Evolutionary conservation across 257 asterid genomes (phyloP).

Genomic region (Paulownia fortunei): DNA sequence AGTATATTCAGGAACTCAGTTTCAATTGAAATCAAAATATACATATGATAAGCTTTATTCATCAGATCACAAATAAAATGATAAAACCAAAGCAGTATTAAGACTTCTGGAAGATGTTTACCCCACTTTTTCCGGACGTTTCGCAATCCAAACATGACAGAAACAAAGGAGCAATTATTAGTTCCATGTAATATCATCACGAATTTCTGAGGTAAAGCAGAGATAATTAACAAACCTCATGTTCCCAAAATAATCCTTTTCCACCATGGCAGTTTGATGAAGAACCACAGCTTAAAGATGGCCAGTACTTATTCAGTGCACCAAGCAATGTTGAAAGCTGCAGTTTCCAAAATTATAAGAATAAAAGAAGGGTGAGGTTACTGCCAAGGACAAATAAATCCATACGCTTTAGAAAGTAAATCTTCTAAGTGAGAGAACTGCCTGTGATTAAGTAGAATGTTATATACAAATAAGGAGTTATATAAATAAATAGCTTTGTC

Average conservation of each 20-base stretch:
- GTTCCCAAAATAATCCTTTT: conserved; percentile 92
- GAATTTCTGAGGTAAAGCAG: conserved; percentile 16
- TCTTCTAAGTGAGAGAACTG: conserved; percentile 5
- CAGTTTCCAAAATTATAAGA: conserved; percentile 21
- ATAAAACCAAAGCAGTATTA: conserved; percentile 27
- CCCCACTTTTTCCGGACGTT: conserved; percentile 73
- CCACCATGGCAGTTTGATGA: conserved; percentile 76
- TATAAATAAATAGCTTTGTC: neutral
- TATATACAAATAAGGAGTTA: neutral
- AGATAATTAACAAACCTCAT: conserved; percentile 65
- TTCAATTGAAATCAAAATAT: conserved; percentile 23
- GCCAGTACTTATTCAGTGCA: conserved; percentile 76
- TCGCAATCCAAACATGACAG: conserved; percentile 54
- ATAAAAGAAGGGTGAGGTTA: neutral
- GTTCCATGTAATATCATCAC: conserved; percentile 38
- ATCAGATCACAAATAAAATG: conserved; percentile 23
- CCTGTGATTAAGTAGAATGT: neutral
- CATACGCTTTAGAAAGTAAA: conserved; percentile 1
- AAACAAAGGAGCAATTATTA: conserved; percentile 48
- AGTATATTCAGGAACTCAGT: conserved; percentile 19
- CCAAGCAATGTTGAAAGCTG: conserved; percentile 69
- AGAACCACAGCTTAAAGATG: conserved; percentile 67
- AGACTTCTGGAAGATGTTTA: conserved; percentile 35
- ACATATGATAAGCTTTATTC: conserved; percentile 20
- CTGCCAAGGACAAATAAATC: conserved; percentile 20